Percentiles rank a stretch among this genome's conserved stretches.
phyloP scores from a whole-genome alignment of 2,329 filamentous ascomycete species.

The Arthrocladium fulminans region DNA sequence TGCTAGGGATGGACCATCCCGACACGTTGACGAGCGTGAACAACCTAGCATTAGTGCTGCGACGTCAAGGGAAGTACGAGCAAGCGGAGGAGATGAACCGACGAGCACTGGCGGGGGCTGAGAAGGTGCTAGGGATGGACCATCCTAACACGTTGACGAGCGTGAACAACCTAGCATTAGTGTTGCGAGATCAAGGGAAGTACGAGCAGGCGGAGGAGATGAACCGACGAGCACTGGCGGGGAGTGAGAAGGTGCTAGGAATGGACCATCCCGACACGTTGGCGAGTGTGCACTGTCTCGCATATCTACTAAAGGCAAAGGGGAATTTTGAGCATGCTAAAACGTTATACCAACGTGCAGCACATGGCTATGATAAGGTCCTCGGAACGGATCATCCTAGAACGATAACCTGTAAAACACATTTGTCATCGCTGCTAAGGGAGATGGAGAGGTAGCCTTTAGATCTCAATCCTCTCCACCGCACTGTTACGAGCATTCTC shows the following conservation, averaged over 20 bases:
- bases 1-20: no score
- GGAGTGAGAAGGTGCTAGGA: constrained; percentile 17
- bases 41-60: constrained; percentile 14
- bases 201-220: constrained; percentile 21
- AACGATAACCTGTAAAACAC: no score
- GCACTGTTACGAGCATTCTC: no score
- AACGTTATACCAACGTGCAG: constrained; percentile 8
- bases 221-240: constrained; percentile 15
- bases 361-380: neutral
- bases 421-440: no score
- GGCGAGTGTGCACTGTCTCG: constrained; percentile 16
- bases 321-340: constrained; percentile 21
- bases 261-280: constrained; percentile 23
- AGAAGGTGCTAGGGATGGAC: no score
- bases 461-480: no score
- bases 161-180: constrained; percentile 15
- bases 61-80: no score
- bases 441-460: no score
- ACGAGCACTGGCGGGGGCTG: no score
- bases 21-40: no score
- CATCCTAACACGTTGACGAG: no score
- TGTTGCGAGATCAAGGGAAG: constrained; percentile 13
- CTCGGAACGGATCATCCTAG: neutral
- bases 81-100: no score
- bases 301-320: constrained; percentile 5